Base-by-base conservation (phyloP, 257 asterid species). In the Verbena officinalis region DNA sequence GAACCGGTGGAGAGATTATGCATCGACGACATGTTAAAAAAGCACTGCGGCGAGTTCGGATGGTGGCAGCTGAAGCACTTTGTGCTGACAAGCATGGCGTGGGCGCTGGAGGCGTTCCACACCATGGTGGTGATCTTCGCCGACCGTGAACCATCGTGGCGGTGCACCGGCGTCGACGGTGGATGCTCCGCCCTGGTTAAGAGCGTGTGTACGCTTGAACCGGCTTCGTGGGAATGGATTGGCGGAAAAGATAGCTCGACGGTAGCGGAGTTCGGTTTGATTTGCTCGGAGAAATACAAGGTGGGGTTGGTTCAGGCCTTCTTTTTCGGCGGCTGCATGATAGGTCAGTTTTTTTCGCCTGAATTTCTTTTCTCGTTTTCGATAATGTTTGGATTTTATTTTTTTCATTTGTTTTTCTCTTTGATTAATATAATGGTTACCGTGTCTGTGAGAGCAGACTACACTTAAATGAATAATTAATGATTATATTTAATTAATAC, bases 121-220 rank as follows among this genome's bases (percentile, higher is more conserved):
- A 83, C 91, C 55, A 91, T 91, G 97, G 93, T 88, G 31, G 93
- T 91, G 72, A 91, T 91, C 13, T 88, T 91, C 68, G 88, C 97
- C 54, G 98, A 91, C 69, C 88, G 85, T 0, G 91, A 85, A 62
- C 98, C 96, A 12, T 75, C 33, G 0, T 84, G 95, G 94, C 80
- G 78, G 71, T 86, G 96, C 64, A 1, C 50, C 39, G 85, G 42
- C 19, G 49, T 38, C 17, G 78, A 58, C 55, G 61, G 5, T 0
- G 80, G 60, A 9, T 86, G 87, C 52, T 68, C 66, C 15, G 3
- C 64, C 8, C 74, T 33, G 13, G 77, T 44, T 5, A 49, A 20
- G 73, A 87, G 86, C 62, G 65, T 88, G 14, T 88, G 98, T 45
- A 71, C 53, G 5, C 72, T 88, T 1, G 88, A 77, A 42, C 75